phyloP scores from a whole-genome alignment of 2,329 filamentous ascomycete genomes.

The Stemphylium beticola region DNA sequence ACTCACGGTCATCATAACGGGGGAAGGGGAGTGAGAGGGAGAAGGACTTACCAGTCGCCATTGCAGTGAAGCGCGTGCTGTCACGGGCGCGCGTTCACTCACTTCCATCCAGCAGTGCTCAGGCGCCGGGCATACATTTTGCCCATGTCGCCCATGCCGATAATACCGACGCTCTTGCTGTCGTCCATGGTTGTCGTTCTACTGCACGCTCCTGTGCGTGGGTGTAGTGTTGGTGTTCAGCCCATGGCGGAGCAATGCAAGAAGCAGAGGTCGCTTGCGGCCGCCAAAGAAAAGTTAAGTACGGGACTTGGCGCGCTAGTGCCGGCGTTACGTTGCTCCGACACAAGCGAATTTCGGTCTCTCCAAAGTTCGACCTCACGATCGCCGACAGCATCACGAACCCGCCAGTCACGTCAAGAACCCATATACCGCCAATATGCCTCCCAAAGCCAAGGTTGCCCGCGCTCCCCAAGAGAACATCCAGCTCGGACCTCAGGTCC shows the following conservation, averaged over 20 bases:
- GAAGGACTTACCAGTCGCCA: slow-evolving; percentile 35
- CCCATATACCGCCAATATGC: slow-evolving; percentile 64
- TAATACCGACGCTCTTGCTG: slow-evolving; percentile 81
- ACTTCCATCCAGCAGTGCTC: slow-evolving; percentile 96
- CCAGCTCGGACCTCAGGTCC: slow-evolving; percentile 86
- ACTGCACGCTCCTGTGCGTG: slow-evolving; percentile 29
- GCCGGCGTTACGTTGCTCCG: slow-evolving; percentile 19
- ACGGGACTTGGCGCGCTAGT: slow-evolving; percentile 19
- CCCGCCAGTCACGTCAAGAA: slow-evolving; percentile 35
- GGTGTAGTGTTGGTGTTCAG: slow-evolving; percentile 35
- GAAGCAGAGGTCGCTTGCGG: slow-evolving; percentile 11
- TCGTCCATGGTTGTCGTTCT: slow-evolving; percentile 60
- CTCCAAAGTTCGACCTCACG: slow-evolving; percentile 29
- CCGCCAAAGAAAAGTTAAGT: slow-evolving; percentile 29
- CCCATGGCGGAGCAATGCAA: slow-evolving; percentile 32
- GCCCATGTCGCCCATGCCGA: slow-evolving; percentile 99
- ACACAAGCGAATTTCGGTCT: slow-evolving; percentile 22
- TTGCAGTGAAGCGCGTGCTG: slow-evolving; percentile 12
- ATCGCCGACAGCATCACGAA: slow-evolving; percentile 31
- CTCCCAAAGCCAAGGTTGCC: slow-evolving; percentile 85
- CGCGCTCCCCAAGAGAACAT: slow-evolving; percentile 92
- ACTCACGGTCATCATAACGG: slow-evolving; percentile 97
- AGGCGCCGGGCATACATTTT: slow-evolving; percentile 95
- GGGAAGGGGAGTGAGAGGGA: slow-evolving; percentile 15
- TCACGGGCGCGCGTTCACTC: slow-evolving; percentile 52